These are phyloP conservation scores for Rhizopus microsporus DNA, from an alignment of 371 early-diverging fungal species.

Conservation along the genomic window DNA sequence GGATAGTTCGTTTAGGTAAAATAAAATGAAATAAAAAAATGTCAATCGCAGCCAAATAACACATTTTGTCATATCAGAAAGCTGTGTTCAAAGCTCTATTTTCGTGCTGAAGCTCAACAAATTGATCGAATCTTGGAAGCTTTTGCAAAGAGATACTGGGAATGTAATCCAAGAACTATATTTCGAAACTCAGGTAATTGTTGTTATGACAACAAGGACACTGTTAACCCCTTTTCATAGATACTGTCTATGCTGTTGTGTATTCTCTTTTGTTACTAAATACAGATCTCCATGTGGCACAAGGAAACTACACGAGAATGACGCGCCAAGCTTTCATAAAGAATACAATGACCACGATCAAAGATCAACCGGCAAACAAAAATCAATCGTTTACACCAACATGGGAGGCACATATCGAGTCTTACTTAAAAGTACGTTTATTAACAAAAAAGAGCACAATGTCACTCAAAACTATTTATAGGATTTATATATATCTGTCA, in stretches of 20 bases:
- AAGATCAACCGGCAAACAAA: constrained; percentile 34
- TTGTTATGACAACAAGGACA: neutral
- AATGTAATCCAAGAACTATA: constrained; percentile 70
- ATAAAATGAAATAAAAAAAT: neutral
- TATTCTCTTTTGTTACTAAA: constrained; percentile 88
- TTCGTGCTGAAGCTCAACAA: constrained; percentile 91
- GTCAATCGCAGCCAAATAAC: neutral
- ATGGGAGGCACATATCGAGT: constrained; percentile 50
- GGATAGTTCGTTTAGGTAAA: constrained; percentile 77
- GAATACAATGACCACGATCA: constrained; percentile 59
- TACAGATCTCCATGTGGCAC: constrained; percentile 90
- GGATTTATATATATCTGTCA: constrained; percentile 79
- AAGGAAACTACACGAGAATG: constrained; percentile 64
- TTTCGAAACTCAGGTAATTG: constrained; percentile 52
- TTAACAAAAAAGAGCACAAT: neutral
- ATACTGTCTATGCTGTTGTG: constrained; percentile 82
- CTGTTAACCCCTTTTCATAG: constrained; percentile 17
- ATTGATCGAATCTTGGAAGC: constrained; percentile 86
- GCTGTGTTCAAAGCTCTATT: constrained; percentile 74
- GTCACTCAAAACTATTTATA: constrained; percentile 9
- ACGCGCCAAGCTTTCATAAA: constrained; percentile 61
- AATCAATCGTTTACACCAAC: constrained; percentile 19
- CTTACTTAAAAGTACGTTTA: constrained; percentile 35
- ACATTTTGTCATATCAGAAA: constrained; percentile 28
- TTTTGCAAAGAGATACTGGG: constrained; percentile 80